Evolutionary conservation across 768 basidiomycete species (phyloP), one percentile per base, ranked within the genome.

Genomic region (Serendipita sp.): DNA sequence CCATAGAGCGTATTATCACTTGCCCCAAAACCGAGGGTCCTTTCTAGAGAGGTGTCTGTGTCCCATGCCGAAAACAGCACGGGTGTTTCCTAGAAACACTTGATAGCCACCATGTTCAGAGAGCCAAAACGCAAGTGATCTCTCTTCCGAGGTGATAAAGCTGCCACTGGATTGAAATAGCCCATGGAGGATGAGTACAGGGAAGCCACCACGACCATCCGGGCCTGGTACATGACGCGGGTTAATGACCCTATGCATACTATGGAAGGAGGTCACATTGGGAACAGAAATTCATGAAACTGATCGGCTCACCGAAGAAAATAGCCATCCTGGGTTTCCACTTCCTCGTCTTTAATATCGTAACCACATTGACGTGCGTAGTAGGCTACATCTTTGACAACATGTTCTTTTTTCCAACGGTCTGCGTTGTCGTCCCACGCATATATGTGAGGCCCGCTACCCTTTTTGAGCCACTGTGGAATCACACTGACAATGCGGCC

Each of bases 11-110:
- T n/a, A n/a, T 34, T 13, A 0, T 8, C 2, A 71, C 74, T 67
- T 65, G 76, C 76, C 78, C 78, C 78, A 79, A 68, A 79, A 79
- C 13, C 78, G 69, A 3, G 79, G 78, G 66, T 80, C 78, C 45
- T 71, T 72, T 37, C 76, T 66, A 16, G 67, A 68, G 37, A 76
- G 74, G 51, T 70, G 73, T 13, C 72, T 65, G 68, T 80, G 79
- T 3, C 79, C 78, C 78, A 79, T 79, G 60, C 75, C 76, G 67
- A 79, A 80, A 3, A 80, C 75, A 16, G 76, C 78, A 18, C 79
- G 70, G 1, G 72, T 76, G 68, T 80, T 80, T 18, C 73, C 73
- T 16, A 75, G 68, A 65, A 71, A 75, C 4, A 79, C 77, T 48
- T 78, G 75, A 66, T 79, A 80, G 15, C 76, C 75, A 1, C 70